phyloP scores from a whole-genome alignment of 2,329 filamentous ascomycete species.

The Ascochyta clinopodiicola region DNA sequence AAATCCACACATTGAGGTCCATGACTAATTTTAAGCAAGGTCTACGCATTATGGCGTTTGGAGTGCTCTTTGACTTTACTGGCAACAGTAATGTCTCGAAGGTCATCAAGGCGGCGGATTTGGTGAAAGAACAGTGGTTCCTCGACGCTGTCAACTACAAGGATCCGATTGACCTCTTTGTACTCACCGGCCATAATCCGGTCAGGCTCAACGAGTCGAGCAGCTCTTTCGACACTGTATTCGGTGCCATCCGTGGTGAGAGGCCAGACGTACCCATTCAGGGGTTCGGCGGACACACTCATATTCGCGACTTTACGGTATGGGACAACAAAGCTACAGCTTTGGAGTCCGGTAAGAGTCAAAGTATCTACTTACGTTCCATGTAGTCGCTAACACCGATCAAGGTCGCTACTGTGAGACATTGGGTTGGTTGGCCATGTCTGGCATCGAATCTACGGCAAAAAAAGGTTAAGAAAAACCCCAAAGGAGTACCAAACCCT shows the following conservation, averaged over 20 bases:
- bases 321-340: slow-evolving; percentile 68
- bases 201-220: slow-evolving; percentile 56
- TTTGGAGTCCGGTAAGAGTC: slow-evolving; percentile 60
- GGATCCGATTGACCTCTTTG: slow-evolving; percentile 67
- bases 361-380: not conserved
- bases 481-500: slow-evolving; percentile 53
- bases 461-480: slow-evolving; percentile 51
- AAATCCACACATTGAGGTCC: not conserved
- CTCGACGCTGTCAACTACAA: slow-evolving; percentile 60
- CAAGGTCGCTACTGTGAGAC: slow-evolving; percentile 69
- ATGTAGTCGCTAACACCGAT: slow-evolving; percentile 2
- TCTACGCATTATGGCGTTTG: slow-evolving; percentile 61
- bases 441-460: slow-evolving; percentile 60
- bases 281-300: slow-evolving; percentile 69
- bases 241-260: slow-evolving; percentile 64
- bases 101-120: slow-evolving; percentile 61
- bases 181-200: slow-evolving; percentile 70
- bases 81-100: slow-evolving; percentile 68
- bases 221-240: slow-evolving; percentile 58
- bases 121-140: slow-evolving; percentile 67
- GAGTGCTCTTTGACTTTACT: slow-evolving; percentile 57
- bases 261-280: slow-evolving; percentile 67
- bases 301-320: slow-evolving; percentile 69
- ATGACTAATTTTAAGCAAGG: slow-evolving; percentile 29
- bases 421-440: slow-evolving; percentile 70